A percentile compares a stretch with the other conserved stretches of the same genome.
Evolutionary conservation across 805 yeast genomes (phyloP).

Genomic region (Lipomyces starkeyi): DNA sequence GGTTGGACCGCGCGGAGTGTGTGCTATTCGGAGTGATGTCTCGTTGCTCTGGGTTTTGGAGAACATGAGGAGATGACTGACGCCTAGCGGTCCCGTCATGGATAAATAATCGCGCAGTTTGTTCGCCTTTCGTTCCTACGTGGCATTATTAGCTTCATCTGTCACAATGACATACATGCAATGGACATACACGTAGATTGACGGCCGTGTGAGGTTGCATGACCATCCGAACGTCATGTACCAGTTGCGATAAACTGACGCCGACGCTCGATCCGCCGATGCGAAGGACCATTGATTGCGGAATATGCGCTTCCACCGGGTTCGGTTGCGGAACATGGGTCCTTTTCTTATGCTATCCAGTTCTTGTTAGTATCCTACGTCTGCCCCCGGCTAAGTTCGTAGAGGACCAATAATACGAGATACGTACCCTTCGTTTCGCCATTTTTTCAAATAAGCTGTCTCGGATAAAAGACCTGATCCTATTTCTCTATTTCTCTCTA

Average conservation of each 20-base stretch:
- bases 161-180: background rate
- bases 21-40: constrained; percentile 80
- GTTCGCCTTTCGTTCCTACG: constrained; percentile 77
- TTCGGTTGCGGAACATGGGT: constrained; percentile 74
- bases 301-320: constrained; percentile 71
- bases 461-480: background rate
- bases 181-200: constrained; percentile 56
- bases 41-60: constrained; percentile 79
- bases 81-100: constrained; percentile 98
- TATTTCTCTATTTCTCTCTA: no score
- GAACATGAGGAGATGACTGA: constrained; percentile 84
- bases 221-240: constrained; percentile 80
- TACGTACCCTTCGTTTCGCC: constrained; percentile 60
- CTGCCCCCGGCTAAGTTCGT: background rate
- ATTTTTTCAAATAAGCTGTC: constrained; percentile 41
- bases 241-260: constrained; percentile 82
- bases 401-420: background rate
- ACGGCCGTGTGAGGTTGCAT: constrained; percentile 98
- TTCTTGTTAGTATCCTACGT: background rate
- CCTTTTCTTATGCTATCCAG: constrained; percentile 72
- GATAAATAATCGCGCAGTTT: constrained; percentile 90
- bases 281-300: constrained; percentile 92
- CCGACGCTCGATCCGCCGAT: constrained; percentile 78
- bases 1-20: constrained; percentile 95
- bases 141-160: background rate